Conservation (phyloP, 1,284 basidiomycete genomes). For the Ganoderma resinaceum region DNA sequence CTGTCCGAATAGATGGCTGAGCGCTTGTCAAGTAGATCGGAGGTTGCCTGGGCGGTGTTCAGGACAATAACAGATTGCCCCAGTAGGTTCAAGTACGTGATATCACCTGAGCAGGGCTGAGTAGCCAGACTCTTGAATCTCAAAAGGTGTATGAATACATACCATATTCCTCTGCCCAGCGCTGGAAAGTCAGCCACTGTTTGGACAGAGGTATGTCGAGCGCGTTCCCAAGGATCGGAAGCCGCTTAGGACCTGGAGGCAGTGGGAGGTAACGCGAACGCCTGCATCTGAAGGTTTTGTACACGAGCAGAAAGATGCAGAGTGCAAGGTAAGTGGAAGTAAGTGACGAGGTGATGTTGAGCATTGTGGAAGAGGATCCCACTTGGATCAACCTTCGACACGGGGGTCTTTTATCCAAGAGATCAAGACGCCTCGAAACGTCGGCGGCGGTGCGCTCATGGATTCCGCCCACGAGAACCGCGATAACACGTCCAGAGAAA, state of each 20-base stretch:
- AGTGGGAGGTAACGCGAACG: constrained; percentile 5
- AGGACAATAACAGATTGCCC: constrained; percentile 16
- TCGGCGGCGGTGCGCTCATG: neutral
- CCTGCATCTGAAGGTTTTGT: neutral
- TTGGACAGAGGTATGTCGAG: constrained; percentile 21
- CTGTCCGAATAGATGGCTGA: constrained; percentile 41
- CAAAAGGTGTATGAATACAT: neutral
- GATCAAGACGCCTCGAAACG: neutral
- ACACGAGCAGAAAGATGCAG: neutral
- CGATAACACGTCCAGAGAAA: neutral
- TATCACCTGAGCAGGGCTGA: constrained; percentile 15
- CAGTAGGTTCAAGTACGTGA: constrained; percentile 21
- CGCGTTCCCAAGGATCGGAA: constrained; percentile 24
- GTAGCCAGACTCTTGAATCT: neutral
- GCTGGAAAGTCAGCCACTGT: constrained; percentile 23
- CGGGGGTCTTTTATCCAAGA: neutral
- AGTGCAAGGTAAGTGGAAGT: neutral
- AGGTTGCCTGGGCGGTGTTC: constrained; percentile 14
- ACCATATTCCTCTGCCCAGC: constrained; percentile 24
- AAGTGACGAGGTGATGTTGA: neutral
- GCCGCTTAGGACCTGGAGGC: constrained; percentile 23
- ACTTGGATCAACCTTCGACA: neutral
- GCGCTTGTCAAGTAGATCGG: constrained; percentile 26
- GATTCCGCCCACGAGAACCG: neutral
- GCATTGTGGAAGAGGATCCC: constrained; percentile 3